Conservation (phyloP, 768 basidiomycete species). For the Mycena maculata region DNA sequence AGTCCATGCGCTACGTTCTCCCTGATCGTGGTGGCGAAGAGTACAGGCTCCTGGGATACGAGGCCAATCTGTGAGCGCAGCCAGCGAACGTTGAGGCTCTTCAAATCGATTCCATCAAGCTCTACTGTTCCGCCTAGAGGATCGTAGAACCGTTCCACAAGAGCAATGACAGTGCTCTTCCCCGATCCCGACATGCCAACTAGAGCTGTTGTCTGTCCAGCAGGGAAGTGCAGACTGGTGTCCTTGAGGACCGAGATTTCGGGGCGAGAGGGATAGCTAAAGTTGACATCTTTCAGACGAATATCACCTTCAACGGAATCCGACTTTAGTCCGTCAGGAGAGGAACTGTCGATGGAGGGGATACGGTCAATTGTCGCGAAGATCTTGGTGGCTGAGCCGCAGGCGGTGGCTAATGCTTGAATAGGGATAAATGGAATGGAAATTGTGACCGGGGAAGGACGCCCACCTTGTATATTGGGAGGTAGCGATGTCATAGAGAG, state of each 20-base stretch:
- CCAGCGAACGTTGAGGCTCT: slow-evolving; percentile 68
- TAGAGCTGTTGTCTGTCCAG: slow-evolving; percentile 64
- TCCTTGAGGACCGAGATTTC: slow-evolving; percentile 69
- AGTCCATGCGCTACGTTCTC: slow-evolving; percentile 71
- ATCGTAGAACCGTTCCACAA: slow-evolving; percentile 76
- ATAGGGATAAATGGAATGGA: no score
- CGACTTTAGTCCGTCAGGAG: slow-evolving; percentile 62
- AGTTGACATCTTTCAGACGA: slow-evolving; percentile 63
- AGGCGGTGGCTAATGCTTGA: slow-evolving; percentile 38
- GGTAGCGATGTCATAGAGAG: no score
- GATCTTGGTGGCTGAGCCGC: slow-evolving; percentile 71
- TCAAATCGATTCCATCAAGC: slow-evolving; percentile 67
- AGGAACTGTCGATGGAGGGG: slow-evolving; percentile 70
- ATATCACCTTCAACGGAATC: slow-evolving; percentile 65
- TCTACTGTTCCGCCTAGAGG: slow-evolving; percentile 62
- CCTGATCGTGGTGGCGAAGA: slow-evolving; percentile 69
- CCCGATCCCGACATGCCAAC: slow-evolving; percentile 66
- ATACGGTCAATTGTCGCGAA: slow-evolving; percentile 73
- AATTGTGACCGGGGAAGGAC: no score
- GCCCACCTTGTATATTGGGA: no score
- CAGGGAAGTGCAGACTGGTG: slow-evolving; percentile 58
- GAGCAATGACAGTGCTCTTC: slow-evolving; percentile 62
- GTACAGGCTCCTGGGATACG: slow-evolving; percentile 71
- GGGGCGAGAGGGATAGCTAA: slow-evolving; percentile 72
- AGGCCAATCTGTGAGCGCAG: slow-evolving; percentile 71